Percentiles rank a stretch among this genome's conserved stretches.
Evolutionary conservation across 768 basidiomycete species (phyloP).

Genomic region (Mycena leptocephala): DNA sequence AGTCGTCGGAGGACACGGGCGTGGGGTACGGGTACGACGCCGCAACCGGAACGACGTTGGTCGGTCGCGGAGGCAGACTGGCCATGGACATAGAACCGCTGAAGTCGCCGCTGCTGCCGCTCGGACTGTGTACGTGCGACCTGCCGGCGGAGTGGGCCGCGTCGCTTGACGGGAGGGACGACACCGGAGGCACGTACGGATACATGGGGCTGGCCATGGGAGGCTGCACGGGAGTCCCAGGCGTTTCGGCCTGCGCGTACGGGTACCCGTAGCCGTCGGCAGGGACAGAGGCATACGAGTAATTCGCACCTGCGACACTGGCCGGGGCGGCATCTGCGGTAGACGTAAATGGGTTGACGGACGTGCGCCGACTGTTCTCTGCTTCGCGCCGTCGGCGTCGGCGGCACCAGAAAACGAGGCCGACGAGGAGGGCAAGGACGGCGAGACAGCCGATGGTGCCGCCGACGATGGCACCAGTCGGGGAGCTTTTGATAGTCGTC

Average conservation of each 20-base stretch:
- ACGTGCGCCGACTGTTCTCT: background rate
- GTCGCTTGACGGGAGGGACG: background rate
- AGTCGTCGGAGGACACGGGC: slow-evolving; percentile 13
- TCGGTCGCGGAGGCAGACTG: background rate
- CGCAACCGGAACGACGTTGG: background rate
- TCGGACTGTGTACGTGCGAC: slow-evolving; percentile 3
- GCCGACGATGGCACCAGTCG: slow-evolving; percentile 37
- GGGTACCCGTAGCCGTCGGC: background rate
- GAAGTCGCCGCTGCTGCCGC: background rate
- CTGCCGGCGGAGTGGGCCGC: background rate
- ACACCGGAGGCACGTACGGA: slow-evolving; percentile 2
- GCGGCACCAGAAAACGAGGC: slow-evolving; percentile 30
- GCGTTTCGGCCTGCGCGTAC: background rate
- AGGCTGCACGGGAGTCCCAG: background rate
- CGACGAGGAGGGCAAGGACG: slow-evolving; percentile 18
- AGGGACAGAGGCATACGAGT: slow-evolving; percentile 10
- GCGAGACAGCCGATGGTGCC: slow-evolving; percentile 33
- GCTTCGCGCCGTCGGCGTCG: slow-evolving; percentile 10
- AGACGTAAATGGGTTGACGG: slow-evolving; percentile 19
- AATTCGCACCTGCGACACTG: slow-evolving; percentile 4
- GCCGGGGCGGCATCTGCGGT: background rate
- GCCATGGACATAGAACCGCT: background rate
- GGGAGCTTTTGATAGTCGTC: slow-evolving; percentile 20
- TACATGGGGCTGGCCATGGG: background rate
- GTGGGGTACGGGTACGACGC: background rate